Evolutionary conservation across 306 rosid genomes (phyloP).

Genomic region (Comarum palustre): DNA sequence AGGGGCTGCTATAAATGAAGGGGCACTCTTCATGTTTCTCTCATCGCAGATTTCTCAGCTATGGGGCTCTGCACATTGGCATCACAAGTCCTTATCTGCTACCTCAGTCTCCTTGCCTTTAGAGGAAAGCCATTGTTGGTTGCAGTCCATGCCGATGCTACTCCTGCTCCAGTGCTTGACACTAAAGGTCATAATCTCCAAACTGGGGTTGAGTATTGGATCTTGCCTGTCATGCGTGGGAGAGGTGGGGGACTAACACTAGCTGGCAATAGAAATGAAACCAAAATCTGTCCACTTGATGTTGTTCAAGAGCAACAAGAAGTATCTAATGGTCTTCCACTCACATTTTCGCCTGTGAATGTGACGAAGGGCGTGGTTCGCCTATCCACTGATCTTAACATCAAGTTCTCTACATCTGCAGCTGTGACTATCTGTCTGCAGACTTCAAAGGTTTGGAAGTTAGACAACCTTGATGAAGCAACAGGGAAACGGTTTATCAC

Average conservation of each 20-base stretch:
- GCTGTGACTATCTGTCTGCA: constrained; percentile 19
- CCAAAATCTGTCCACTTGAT: constrained; percentile 40
- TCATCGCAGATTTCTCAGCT: background rate
- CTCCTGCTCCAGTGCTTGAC: constrained; percentile 44
- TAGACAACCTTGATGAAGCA: constrained; percentile 34
- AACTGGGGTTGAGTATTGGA: constrained; percentile 24
- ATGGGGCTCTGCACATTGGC: background rate
- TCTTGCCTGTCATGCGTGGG: constrained; percentile 45
- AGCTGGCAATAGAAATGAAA: constrained; percentile 12
- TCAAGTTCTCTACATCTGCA: constrained; percentile 22
- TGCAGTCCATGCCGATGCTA: constrained; percentile 23
- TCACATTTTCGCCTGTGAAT: constrained; percentile 36
- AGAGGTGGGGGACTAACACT: constrained; percentile 50
- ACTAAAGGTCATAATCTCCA: constrained; percentile 29
- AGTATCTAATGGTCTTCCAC: constrained; percentile 38
- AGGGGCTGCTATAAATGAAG: background rate
- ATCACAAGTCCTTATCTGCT: background rate
- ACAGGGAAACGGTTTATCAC: constrained; percentile 44
- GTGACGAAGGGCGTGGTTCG: constrained; percentile 36
- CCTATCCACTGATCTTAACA: constrained; percentile 47
- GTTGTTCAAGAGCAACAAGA: constrained; percentile 41
- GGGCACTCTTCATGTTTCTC: background rate
- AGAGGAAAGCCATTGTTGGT: background rate
- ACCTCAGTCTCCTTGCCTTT: constrained; percentile 19
- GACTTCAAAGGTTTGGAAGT: constrained; percentile 46